Evolutionary conservation across 1,284 basidiomycete genomes (phyloP), one percentile per base, ranked within the genome.

Genomic region (Trametes versicolor): DNA sequence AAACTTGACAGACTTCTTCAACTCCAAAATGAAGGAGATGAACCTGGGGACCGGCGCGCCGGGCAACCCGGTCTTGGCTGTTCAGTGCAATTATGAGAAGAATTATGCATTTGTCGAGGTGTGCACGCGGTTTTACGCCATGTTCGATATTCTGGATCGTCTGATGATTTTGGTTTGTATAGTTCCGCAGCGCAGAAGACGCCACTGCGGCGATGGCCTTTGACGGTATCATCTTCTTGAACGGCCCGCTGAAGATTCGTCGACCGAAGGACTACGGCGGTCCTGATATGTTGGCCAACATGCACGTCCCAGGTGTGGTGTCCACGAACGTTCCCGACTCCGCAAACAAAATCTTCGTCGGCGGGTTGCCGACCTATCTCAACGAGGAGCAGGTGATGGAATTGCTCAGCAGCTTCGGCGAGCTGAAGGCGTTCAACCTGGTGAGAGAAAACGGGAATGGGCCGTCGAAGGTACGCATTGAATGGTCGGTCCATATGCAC

Each of bases 341-440:
- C 43, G 93, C 94, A 76, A 96, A 99, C 87, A 99, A 99, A 83
- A 87, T 99, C 66, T 99, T 98, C 73, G 93, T 99, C 66, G 98
- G 98, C 58, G 97, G 97, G 62, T 82, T 99, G 59, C 98, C 98
- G 19, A 88, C 93, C 21, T 98, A 99, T 78, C 87, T 99, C 43
- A 95, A 94, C 71, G 96, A 98, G 78, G 97, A 98, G 72, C 97
- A 99, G 80, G 97, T 99, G 61, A 95, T 97, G 88, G 98, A 99
- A 78, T 79, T 99, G 43, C 84, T 99, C 67, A 98, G 96, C 83
- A 94, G 92, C 74, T 99, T 99, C 76, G 98, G 98, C 66, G 97
- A 99, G 71, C 85, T 99, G 60, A 95, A 95, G 76, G 95, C 95
- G 3, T 99, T 99, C 87, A 99, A 99, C 75, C 86, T 99, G 63